Percentiles rank a stretch among this genome's conserved stretches.
Evolutionary conservation across 371 early-diverging fungal genomes (phyloP).

Genomic region (Chytridium lagenaria): DNA sequence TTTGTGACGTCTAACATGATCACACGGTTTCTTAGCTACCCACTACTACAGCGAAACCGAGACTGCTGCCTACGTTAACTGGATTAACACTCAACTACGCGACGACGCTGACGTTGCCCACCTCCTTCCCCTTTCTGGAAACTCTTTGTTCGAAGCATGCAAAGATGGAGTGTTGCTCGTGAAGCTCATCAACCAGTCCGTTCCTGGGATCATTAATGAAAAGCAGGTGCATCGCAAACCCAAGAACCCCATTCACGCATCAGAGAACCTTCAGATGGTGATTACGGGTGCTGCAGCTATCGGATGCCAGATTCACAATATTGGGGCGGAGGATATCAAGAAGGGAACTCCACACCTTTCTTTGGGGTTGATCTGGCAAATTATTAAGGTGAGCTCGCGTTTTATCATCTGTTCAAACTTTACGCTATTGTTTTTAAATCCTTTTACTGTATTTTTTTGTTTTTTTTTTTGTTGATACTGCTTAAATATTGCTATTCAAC

Average conservation of each 20-base stretch:
- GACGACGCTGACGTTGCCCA: conserved; percentile 80
- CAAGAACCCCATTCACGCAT: conserved; percentile 37
- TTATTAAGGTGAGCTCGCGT: conserved; percentile 44
- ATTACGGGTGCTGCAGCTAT: conserved; percentile 37
- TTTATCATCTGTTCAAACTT: not conserved
- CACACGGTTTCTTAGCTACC: conserved; percentile 29
- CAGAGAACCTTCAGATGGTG: conserved; percentile 40
- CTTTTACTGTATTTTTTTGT: too few relatives aligned
- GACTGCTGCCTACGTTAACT: conserved; percentile 44
- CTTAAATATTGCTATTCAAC: conserved; percentile 16
- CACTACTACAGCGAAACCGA: conserved; percentile 42
- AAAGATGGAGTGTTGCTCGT: conserved; percentile 88
- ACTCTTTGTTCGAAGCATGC: conserved; percentile 45
- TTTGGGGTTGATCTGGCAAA: conserved; percentile 52
- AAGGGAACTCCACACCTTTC: conserved; percentile 45
- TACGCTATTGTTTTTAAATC: too few relatives aligned
- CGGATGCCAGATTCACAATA: conserved; percentile 46
- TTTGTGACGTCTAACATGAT: too few relatives aligned
- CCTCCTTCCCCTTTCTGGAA: conserved; percentile 75
- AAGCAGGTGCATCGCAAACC: conserved; percentile 66
- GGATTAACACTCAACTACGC: conserved; percentile 84
- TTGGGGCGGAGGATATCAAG: conserved; percentile 49
- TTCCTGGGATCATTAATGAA: conserved; percentile 95
- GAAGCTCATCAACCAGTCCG: conserved; percentile 95
- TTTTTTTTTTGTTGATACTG: not conserved